phyloP scores from a whole-genome alignment of 2,329 filamentous ascomycete genomes.

The Penicillium fuscoglaucum region DNA sequence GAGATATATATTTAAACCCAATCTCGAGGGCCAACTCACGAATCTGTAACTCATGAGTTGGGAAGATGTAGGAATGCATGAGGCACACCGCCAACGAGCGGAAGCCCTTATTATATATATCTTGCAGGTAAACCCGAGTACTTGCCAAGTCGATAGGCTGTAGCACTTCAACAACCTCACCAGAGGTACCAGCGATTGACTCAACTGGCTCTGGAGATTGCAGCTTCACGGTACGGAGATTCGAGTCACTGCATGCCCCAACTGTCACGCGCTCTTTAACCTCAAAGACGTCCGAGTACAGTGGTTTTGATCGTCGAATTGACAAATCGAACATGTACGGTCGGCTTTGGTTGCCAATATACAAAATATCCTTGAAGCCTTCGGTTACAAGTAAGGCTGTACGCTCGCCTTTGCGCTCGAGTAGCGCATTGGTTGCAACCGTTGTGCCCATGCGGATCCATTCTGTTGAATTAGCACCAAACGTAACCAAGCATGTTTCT shows the following conservation, averaged over 20 bases:
- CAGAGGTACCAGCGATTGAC: conserved; percentile 28
- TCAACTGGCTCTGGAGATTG: neutral
- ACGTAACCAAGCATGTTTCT: neutral
- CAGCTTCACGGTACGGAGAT: conserved; percentile 21
- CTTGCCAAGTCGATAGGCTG: conserved; percentile 66
- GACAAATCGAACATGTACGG: conserved; percentile 84
- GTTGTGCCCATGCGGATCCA: conserved; percentile 85
- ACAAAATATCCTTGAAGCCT: conserved; percentile 78
- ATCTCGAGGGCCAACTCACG: conserved; percentile 72
- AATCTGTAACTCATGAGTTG: conserved; percentile 73
- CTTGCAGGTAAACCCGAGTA: conserved; percentile 58
- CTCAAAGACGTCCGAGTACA: conserved; percentile 29
- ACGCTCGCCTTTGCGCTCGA: conserved; percentile 26
- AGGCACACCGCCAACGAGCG: conserved; percentile 78
- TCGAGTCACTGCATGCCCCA: conserved; percentile 15
- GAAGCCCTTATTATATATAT: conserved; percentile 66
- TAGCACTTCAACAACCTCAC: conserved; percentile 74
- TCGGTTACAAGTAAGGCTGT: conserved; percentile 57
- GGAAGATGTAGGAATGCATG: conserved; percentile 86
- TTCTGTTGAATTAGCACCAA: conserved; percentile 5
- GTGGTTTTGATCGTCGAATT: conserved; percentile 70
- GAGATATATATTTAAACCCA: conserved; percentile 68
- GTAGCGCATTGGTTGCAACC: conserved; percentile 80
- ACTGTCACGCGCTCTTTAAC: conserved; percentile 50
- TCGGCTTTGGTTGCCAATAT: conserved; percentile 82